These are phyloP conservation scores for Dactylellina parvicollis DNA, from an alignment of 2,329 filamentous ascomycete species.

Conservation along the genomic window DNA sequence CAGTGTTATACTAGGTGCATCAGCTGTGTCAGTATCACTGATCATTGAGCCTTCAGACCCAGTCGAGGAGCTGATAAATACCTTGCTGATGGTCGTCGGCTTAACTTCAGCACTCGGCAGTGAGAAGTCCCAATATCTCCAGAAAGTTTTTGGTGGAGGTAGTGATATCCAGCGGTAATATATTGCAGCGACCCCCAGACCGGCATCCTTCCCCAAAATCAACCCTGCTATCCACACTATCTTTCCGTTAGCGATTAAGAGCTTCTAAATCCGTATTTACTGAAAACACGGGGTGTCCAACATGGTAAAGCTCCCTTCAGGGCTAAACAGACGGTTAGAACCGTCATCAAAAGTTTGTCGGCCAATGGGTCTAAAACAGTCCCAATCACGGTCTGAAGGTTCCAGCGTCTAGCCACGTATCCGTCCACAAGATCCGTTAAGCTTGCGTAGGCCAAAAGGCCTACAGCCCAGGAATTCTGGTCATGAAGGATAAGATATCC, in stretches of 20 bases:
- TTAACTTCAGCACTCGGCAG: conserved; percentile 86
- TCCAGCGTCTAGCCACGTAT: conserved; percentile 88
- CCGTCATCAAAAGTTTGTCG: conserved; percentile 95
- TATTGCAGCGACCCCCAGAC: conserved; percentile 83
- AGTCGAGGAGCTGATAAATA: conserved; percentile 75
- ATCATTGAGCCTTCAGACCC: conserved; percentile 56
- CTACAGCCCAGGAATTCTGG: conserved; percentile 79
- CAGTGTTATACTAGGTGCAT: conserved; percentile 77
- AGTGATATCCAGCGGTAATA: conserved; percentile 97
- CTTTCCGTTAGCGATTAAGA: background rate
- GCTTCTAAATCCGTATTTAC: conserved; percentile 9
- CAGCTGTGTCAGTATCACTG: conserved; percentile 64
- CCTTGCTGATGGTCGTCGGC: conserved; percentile 82
- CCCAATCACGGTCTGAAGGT: conserved; percentile 90
- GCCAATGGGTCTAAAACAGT: conserved; percentile 97
- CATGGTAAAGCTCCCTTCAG: conserved; percentile 82
- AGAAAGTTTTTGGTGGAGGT: conserved; percentile 90
- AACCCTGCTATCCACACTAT: conserved; percentile 86
- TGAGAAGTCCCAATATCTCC: conserved; percentile 96
- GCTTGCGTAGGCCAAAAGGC: conserved; percentile 90
- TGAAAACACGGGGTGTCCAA: background rate
- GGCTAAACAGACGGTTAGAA: conserved; percentile 84
- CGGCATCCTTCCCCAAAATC: conserved; percentile 87
- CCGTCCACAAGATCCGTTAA: conserved; percentile 92
- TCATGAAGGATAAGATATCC: conserved; percentile 90